Conservation (phyloP, 495 filamentous ascomycete species). For the Penicillium samsonianum region DNA sequence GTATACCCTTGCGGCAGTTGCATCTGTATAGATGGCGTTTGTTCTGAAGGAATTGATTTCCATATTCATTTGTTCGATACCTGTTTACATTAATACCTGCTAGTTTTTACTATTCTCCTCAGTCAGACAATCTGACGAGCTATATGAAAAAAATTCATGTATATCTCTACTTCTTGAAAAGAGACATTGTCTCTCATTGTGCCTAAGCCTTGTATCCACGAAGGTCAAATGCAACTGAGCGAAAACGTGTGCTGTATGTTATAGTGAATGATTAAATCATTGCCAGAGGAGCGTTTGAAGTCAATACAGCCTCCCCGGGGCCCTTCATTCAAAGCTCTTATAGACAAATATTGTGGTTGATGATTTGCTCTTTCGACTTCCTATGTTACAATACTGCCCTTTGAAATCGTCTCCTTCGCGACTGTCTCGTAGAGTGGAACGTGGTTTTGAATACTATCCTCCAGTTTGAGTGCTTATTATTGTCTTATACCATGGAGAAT, state of each 20-base stretch:
- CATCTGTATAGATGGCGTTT: constrained; percentile 46
- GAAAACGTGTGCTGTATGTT: background rate
- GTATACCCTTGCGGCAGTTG: constrained; percentile 43
- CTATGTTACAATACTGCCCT: too few relatives aligned
- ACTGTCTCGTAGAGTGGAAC: too few relatives aligned
- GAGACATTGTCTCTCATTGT: background rate
- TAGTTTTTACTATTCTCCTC: background rate
- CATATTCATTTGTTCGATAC: constrained; percentile 25
- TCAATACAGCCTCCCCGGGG: too few relatives aligned
- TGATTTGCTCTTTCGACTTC: too few relatives aligned
- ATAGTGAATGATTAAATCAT: background rate
- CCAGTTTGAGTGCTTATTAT: too few relatives aligned
- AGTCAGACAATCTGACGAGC: background rate
- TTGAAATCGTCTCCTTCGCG: too few relatives aligned
- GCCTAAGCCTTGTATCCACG: too few relatives aligned
- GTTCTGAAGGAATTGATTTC: constrained; percentile 23
- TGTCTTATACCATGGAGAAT: background rate
- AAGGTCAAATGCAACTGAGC: background rate
- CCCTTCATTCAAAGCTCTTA: too few relatives aligned
- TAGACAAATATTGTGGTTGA: too few relatives aligned
- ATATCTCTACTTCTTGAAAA: background rate
- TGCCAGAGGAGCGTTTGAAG: too few relatives aligned
- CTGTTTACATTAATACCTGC: constrained; percentile 16
- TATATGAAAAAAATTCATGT: background rate
- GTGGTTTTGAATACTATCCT: too few relatives aligned